Conservation (phyloP, 352 stramenopile genomes). For the Phytophthora sp. region DNA sequence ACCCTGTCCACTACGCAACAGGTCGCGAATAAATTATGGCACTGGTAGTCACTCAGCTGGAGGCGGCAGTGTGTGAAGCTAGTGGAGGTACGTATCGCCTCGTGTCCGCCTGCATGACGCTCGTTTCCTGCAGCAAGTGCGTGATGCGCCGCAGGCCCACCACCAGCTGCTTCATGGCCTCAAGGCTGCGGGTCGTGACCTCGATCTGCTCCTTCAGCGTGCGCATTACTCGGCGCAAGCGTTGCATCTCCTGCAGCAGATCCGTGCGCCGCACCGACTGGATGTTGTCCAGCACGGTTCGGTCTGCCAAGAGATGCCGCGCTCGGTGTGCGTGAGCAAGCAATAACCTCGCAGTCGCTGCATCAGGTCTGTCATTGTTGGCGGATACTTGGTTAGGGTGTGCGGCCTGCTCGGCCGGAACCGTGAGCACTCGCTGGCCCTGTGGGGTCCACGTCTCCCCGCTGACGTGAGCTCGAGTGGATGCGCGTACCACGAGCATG, state of each 20-base stretch:
- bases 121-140: conserved; percentile 21
- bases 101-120: background rate
- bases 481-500: conserved; percentile 12
- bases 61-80: background rate
- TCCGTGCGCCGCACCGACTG: conserved; percentile 32
- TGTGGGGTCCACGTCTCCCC: conserved; percentile 16
- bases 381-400: background rate
- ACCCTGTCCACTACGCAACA: background rate
- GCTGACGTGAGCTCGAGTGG: background rate
- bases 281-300: conserved; percentile 25
- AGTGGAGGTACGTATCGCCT: background rate
- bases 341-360: conserved; percentile 4
- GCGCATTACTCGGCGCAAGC: conserved; percentile 35
- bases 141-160: conserved; percentile 37
- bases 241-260: conserved; percentile 46
- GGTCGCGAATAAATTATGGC: background rate
- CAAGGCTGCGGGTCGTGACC: conserved; percentile 37
- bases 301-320: conserved; percentile 31
- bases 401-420: conserved; percentile 9
- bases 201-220: conserved; percentile 46
- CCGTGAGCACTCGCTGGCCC: conserved; percentile 16
- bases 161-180: conserved; percentile 41
- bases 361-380: background rate
- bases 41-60: background rate
- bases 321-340: conserved; percentile 30